Evolutionary conservation across 257 asterid species (phyloP).

Genomic region (Lithospermum erythrorhizon): DNA sequence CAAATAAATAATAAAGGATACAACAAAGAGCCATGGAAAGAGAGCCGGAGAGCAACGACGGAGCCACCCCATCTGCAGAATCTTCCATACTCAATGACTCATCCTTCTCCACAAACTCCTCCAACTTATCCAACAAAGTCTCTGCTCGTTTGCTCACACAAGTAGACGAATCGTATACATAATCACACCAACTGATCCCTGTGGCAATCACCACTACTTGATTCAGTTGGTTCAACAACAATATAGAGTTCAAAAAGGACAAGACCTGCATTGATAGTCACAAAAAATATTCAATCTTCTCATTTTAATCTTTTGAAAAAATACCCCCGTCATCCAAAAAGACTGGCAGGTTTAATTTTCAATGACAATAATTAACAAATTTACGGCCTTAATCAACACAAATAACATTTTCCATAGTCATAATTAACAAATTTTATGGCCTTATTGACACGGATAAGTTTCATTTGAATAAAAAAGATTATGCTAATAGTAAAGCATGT

Average conservation of each 20-base stretch:
- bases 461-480: no score
- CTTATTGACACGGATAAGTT: no score
- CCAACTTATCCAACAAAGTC: slow-evolving; percentile 52
- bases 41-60: slow-evolving; percentile 81
- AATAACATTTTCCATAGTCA: no score
- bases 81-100: slow-evolving; percentile 44
- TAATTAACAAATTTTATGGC: no score
- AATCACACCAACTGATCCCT: slow-evolving; percentile 64
- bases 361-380: no score
- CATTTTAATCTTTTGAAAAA: no score
- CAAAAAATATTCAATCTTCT: background rate
- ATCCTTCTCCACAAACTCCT: slow-evolving; percentile 67
- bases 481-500: no score
- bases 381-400: no score
- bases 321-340: no score
- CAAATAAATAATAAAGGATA: slow-evolving; percentile 35
- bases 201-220: slow-evolving; percentile 78
- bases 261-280: slow-evolving; percentile 39
- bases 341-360: no score
- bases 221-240: slow-evolving; percentile 65
- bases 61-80: slow-evolving; percentile 49
- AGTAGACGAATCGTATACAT: slow-evolving; percentile 60
- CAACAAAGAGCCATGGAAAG: slow-evolving; percentile 96
- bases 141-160: slow-evolving; percentile 52
- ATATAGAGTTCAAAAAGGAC: slow-evolving; percentile 68